phyloP scores from a whole-genome alignment of 1,284 basidiomycete species.

The Apiotrichum porosum region DNA sequence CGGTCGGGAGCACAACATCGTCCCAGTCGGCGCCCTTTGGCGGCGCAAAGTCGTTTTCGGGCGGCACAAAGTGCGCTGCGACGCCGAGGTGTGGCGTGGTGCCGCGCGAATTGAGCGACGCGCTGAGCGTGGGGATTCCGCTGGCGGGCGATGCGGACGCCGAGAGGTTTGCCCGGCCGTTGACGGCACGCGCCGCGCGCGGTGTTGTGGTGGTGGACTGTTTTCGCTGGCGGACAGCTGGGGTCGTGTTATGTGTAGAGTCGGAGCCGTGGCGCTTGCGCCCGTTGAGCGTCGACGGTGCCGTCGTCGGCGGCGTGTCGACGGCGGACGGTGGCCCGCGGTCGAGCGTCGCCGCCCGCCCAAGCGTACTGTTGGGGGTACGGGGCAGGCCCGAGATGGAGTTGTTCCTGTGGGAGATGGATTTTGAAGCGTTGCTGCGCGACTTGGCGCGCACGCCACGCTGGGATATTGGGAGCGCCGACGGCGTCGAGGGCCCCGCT shows the following conservation, averaged over 20 bases:
- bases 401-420: neutral
- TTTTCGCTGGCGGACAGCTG: neutral
- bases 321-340: neutral
- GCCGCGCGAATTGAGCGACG: neutral
- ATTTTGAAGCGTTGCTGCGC: too few species aligned
- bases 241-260: neutral
- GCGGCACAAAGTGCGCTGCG: constrained; percentile 43
- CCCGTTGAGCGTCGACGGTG: neutral
- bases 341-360: neutral
- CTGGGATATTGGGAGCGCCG: too few species aligned
- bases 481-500: too few species aligned
- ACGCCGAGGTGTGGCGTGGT: constrained; percentile 20
- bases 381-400: too few species aligned
- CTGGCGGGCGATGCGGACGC: neutral
- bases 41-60: constrained; percentile 39
- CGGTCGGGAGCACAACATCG: constrained; percentile 61
- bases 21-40: constrained; percentile 49
- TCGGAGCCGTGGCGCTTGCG: constrained; percentile 7
- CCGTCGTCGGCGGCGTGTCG: neutral
- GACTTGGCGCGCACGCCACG: too few species aligned
- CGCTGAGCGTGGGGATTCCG: neutral
- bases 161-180: too few species aligned
- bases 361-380: neutral
- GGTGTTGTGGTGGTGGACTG: neutral
- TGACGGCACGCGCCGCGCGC: neutral